Evolutionary conservation across 805 yeast genomes (phyloP), one percentile per base, ranked within the genome.

Genomic region (Candida corydali): DNA sequence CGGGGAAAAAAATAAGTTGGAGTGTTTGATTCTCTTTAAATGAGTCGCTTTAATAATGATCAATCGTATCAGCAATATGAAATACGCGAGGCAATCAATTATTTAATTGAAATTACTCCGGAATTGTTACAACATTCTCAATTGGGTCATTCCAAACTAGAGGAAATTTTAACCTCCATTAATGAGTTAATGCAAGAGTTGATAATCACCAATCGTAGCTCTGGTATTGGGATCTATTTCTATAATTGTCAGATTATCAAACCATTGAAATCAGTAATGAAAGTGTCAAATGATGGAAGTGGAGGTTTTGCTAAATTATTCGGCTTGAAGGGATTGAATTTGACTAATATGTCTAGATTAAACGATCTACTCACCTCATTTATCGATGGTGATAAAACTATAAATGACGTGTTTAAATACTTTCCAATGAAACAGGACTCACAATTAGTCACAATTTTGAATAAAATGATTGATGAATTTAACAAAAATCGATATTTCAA

Each of bases 161-260:
- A 61, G 22, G 76, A 71, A 42, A 76, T 82, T 8, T 50, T 89
- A 12, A 66, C 67, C 10, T 70, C 83, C 2, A 64, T 85, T 5
- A 64, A 71, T 36, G 78, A 75, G n/a, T 61, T 86, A 24, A 73
- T 87, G 60, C 67, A 80, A 3, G 81, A 78, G 33, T 63, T 86
- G 39, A 76, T 83, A 2, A 76, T 83, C 23, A 69, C 82, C 0
- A 58, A 76, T 26, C 86, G 88, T 1, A 65, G 69, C 30, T 82
- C 91, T 1, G 89, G 86, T 0, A 63, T 86, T 17, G 97, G 96
- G 0, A 74, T 88, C 32, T 75, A 80, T 49, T 52, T 83, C 11
- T 77, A 75, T 58, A 77, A 74, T 51, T 73, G 75, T 55, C 49
- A 35, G 16, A 10, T 32, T 9, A 44, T 35, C 63, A 37, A 37